Conservation (phyloP, 768 basidiomycete species). For the Brasilioporus rufonigricans region DNA sequence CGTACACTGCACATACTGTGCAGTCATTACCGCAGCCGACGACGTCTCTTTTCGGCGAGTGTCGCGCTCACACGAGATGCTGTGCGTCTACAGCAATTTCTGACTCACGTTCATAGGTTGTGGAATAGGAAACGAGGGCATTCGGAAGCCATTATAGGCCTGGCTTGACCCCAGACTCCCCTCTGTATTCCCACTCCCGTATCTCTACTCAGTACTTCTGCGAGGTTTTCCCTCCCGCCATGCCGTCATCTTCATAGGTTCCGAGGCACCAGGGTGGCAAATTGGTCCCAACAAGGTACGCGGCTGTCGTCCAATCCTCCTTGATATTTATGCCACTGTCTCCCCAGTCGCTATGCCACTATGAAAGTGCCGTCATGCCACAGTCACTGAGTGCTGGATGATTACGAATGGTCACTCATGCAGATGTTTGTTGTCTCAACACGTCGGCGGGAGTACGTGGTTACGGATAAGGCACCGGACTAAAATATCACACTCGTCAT, state of each 20-base stretch:
- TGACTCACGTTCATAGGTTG: not conserved
- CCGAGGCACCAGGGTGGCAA: constrained; percentile 6
- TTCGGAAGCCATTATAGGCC: too few relatives aligned
- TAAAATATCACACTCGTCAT: too few relatives aligned
- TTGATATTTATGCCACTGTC: not conserved
- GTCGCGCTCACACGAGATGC: not conserved
- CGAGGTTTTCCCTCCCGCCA: not conserved
- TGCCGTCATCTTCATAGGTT: constrained; percentile 22
- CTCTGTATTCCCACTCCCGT: not conserved
- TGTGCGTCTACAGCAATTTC: not conserved
- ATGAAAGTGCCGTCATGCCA: not conserved
- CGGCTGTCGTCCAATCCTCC: not conserved
- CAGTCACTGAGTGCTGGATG: not conserved
- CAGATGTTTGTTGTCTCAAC: not conserved
- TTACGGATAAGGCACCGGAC: not conserved
- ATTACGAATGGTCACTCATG: not conserved
- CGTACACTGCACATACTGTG: not conserved
- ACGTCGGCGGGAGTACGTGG: constrained; percentile 2
- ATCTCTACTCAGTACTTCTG: not conserved
- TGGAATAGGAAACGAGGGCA: too few relatives aligned
- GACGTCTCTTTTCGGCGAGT: not conserved
- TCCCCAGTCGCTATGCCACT: not conserved
- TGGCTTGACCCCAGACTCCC: constrained; percentile 14
- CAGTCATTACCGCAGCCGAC: not conserved
- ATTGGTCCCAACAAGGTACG: not conserved